Base-by-base conservation (phyloP, 2,329 filamentous ascomycete genomes). In the Pseudogymnoascus sp. region DNA sequence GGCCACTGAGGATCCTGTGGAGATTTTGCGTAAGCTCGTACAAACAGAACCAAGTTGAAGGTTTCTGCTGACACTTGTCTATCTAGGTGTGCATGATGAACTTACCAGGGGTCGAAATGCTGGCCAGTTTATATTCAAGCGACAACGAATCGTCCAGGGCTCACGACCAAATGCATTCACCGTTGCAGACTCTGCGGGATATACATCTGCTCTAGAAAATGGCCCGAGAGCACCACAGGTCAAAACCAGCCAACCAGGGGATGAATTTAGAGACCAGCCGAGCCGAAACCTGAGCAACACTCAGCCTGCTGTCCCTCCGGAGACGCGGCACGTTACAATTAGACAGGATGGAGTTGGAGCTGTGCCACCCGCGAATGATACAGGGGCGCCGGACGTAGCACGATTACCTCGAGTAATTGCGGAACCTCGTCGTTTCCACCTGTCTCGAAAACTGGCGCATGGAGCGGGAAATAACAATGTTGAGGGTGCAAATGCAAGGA, bases 341-440 rank as follows among this genome's bases (percentile, higher is more conserved):
- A 33, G 49, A 33, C 49, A 55, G 49, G 49, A 33, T 33, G 49
- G 33, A 55, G 28, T 55, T 55, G 49, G 28, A 33, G 49, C 16
- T 55, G 28, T 55, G 49, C 28, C 49, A 55, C n/a, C 49, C n/a
- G 49, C 49, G 28, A 55, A 33, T 55, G 33, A 33, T 55, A 55
- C 28, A 55, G 49, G 28, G 49, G 28, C 52, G 6, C 41, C 23
- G 52, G 31, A 59, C 12, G 14, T n/a, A n/a, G 37, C 18, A 49
- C 62, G 40, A 14, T 38, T 23, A 52, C 21, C 59, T 43, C 40
- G 59, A 59, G 43, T 23, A 18, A 37, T 59, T 38, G 6, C 61
- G 35, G 65, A 80, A 66, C 79, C 77, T 11, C 79, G 83, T 62
- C 77, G 80, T 43, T 86, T 85, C 65, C 83, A 84, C 68, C 80